Percentiles rank a stretch among this genome's conserved stretches.
phyloP scores from a whole-genome alignment of 2,329 filamentous ascomycete genomes.

The Xylariaceae sp. region DNA sequence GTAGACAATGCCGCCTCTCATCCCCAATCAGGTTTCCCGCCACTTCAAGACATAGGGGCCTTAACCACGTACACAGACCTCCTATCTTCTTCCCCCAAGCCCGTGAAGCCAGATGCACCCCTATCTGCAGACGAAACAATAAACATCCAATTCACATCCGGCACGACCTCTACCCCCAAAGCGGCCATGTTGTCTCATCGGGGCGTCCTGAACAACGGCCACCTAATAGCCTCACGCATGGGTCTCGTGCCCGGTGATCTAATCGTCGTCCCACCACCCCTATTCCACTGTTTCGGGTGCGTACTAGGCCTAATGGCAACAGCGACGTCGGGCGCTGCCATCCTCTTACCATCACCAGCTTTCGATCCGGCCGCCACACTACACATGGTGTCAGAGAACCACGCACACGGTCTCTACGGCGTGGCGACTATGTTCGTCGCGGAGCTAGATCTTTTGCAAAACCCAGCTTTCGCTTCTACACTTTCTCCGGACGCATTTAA shows the following conservation, averaged over 20 bases:
- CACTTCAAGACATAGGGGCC: constrained; percentile 35
- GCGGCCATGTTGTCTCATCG: constrained; percentile 84
- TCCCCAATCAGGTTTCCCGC: constrained; percentile 42
- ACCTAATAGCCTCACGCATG: constrained; percentile 82
- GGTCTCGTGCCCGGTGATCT: constrained; percentile 69
- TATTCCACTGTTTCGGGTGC: constrained; percentile 89
- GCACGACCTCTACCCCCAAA: constrained; percentile 89
- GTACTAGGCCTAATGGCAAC: constrained; percentile 96
- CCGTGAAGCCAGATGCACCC: constrained; percentile 43
- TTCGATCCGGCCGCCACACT: constrained; percentile 79
- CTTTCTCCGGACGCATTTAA: constrained; percentile 29
- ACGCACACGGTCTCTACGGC: constrained; percentile 71
- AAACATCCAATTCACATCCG: constrained; percentile 96
- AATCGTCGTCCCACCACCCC: constrained; percentile 79
- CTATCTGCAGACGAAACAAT: constrained; percentile 67
- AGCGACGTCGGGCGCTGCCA: constrained; percentile 72
- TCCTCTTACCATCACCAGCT: constrained; percentile 82
- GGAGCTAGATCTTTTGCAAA: constrained; percentile 72
- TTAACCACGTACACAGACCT: constrained; percentile 48
- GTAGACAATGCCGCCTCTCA: constrained; percentile 70
- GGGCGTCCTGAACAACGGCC: constrained; percentile 90
- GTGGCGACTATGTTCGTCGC: constrained; percentile 95
- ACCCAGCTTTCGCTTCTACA: constrained; percentile 31
- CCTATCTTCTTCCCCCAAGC: constrained; percentile 30
- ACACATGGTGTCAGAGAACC: constrained; percentile 49